Conservation (phyloP, 2,329 filamentous ascomycete genomes). For the Teratosphaeria zuluensis region DNA sequence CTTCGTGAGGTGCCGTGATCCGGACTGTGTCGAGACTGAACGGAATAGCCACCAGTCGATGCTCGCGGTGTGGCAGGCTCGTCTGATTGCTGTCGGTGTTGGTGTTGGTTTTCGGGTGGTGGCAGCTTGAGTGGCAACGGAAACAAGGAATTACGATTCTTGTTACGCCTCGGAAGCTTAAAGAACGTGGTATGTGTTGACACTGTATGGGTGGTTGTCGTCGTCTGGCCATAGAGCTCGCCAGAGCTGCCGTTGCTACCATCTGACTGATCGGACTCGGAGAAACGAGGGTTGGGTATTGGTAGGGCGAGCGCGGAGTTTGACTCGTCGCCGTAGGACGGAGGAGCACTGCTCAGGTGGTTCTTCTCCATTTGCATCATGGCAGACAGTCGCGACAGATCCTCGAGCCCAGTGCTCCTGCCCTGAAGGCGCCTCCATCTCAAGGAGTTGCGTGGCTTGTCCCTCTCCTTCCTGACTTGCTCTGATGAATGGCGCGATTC, state of each 20-base stretch:
- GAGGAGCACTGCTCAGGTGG: conserved; percentile 34
- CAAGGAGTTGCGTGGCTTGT: conserved; percentile 12
- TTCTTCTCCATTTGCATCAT: conserved; percentile 26
- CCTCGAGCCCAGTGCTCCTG: conserved; percentile 25
- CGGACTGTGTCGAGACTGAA: conserved; percentile 16
- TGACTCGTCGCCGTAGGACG: conserved; percentile 53
- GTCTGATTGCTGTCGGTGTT: conserved; percentile 15
- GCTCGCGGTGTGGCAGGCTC: conserved; percentile 28
- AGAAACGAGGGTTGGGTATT: conserved; percentile 48
- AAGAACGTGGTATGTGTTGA: conserved; percentile 63
- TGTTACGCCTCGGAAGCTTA: conserved; percentile 64
- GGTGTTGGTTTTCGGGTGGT: conserved; percentile 28
- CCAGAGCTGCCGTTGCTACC: conserved; percentile 45
- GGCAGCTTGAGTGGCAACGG: conserved; percentile 71
- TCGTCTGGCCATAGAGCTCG: conserved; percentile 51
- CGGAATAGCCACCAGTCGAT: conserved; percentile 20
- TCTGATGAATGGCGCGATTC: conserved; percentile 10
- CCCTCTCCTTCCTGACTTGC: conserved; percentile 6
- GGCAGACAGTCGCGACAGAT: conserved; percentile 51
- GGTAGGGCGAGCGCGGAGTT: conserved; percentile 55
- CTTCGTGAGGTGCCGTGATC: conserved; percentile 1
- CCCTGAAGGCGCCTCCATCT: conserved; percentile 21
- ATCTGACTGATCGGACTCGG: conserved; percentile 85
- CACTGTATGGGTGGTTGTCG: conserved; percentile 50
- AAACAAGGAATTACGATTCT: conserved; percentile 70